phyloP scores from a whole-genome alignment of 73 alveolate genomes.

The Strombidium stylifer region DNA sequence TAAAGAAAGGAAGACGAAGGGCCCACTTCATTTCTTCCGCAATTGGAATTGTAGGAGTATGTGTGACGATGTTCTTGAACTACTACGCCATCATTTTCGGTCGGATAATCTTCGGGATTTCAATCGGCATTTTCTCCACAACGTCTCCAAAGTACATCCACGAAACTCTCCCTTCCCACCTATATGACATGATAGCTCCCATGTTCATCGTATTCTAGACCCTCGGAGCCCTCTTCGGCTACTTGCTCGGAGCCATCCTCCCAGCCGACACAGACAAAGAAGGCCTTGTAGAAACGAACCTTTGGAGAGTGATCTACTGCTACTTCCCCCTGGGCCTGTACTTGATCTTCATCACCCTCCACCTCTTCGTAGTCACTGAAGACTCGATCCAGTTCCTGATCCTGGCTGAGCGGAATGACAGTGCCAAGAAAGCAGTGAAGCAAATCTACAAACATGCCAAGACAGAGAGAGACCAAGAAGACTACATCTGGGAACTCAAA shows the following conservation, averaged over 20 bases:
- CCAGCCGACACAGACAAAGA: conserved; percentile 9
- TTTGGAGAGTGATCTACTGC: conserved; percentile 32
- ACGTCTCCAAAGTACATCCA: conserved; percentile 9
- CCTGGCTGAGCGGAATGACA: neutral
- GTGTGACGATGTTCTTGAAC: neutral
- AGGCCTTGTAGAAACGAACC: neutral
- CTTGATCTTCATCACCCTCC: too few relatives aligned
- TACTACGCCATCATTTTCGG: neutral
- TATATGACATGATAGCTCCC: neutral
- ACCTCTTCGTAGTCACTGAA: too few relatives aligned
- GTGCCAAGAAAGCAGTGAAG: neutral
- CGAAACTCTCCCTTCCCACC: conserved; percentile 23
- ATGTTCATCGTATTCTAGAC: neutral
- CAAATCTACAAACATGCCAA: conserved; percentile 1
- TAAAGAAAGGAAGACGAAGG: neutral
- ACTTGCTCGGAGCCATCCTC: conserved; percentile 7
- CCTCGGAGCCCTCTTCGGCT: conserved; percentile 2
- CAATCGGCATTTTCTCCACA: neutral
- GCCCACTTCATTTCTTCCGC: neutral
- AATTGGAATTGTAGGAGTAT: neutral
- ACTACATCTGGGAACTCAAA: neutral
- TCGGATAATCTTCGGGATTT: neutral
- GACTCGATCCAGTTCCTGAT: neutral
- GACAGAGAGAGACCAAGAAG: neutral
- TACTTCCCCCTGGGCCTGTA: conserved; percentile 2